Evolutionary conservation across 805 yeast genomes (phyloP).

Genomic region (Candida pseudofarinosa): DNA sequence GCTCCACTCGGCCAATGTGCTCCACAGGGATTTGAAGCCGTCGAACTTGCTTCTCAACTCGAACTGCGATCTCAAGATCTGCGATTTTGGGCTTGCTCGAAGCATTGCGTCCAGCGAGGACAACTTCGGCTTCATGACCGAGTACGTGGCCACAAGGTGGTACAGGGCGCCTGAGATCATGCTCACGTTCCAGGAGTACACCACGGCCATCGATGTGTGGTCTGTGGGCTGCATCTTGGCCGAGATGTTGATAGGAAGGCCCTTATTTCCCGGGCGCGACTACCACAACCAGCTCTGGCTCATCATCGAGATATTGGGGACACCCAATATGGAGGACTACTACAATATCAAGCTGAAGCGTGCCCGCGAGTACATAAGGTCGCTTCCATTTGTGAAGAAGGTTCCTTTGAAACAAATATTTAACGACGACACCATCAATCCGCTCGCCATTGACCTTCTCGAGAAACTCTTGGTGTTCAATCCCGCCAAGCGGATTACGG

Average conservation of each 20-base stretch:
- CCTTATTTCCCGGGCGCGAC: conserved; percentile 91
- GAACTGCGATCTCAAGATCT: conserved; percentile 88
- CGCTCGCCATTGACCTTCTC: conserved; percentile 55
- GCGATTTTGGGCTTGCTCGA: conserved; percentile 91
- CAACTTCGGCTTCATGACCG: conserved; percentile 84
- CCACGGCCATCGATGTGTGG: conserved; percentile 96
- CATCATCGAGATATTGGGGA: conserved; percentile 81
- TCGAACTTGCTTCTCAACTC: conserved; percentile 81
- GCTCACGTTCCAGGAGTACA: conserved; percentile 89
- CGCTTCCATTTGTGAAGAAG: conserved; percentile 68
- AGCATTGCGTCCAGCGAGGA: conserved; percentile 59
- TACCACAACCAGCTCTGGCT: conserved; percentile 86
- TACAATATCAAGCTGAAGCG: conserved; percentile 70
- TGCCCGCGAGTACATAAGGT: conserved; percentile 82
- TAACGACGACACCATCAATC: conserved; percentile 26
- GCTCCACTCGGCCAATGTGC: conserved; percentile 88
- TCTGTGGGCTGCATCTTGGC: conserved; percentile 95
- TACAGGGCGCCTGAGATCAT: conserved; percentile 96
- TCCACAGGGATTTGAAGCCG: conserved; percentile 92
- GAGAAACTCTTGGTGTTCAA: conserved; percentile 64
- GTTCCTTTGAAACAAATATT: conserved; percentile 49
- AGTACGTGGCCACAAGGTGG: conserved; percentile 97
- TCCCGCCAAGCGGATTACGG: conserved; percentile 69
- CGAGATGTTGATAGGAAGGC: conserved; percentile 80
- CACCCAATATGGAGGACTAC: conserved; percentile 80